Evolutionary conservation across 129 eudicot genomes (phyloP).

Genomic region (Oenanthe sinensis): DNA sequence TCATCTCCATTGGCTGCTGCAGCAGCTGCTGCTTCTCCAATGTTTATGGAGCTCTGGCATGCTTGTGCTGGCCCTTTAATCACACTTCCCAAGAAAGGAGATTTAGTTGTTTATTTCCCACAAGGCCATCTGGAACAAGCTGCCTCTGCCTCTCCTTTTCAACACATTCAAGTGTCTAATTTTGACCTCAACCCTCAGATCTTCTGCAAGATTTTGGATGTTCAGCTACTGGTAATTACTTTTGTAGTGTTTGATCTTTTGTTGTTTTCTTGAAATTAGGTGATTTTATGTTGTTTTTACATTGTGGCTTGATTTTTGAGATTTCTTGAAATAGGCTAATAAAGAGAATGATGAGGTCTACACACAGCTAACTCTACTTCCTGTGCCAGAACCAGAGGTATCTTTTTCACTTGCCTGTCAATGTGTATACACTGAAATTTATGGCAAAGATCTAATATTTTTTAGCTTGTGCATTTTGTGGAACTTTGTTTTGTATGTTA

Average conservation of each 20-base stretch:
- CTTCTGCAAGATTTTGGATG: slow-evolving; percentile 76
- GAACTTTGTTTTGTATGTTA: background rate
- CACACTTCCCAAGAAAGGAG: slow-evolving; percentile 64
- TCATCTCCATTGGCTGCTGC: slow-evolving; percentile 18
- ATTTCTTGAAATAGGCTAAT: slow-evolving; percentile 52
- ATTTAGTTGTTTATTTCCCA: slow-evolving; percentile 81
- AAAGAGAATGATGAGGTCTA: slow-evolving; percentile 92
- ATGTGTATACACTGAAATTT: background rate
- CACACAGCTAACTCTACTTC: slow-evolving; percentile 62
- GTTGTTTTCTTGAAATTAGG: background rate
- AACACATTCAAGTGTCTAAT: slow-evolving; percentile 61
- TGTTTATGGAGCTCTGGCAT: slow-evolving; percentile 79
- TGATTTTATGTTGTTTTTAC: slow-evolving; percentile 2
- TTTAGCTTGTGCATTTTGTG: background rate
- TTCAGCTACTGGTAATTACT: slow-evolving; percentile 64
- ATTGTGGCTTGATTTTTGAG: background rate
- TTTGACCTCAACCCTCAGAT: slow-evolving; percentile 76
- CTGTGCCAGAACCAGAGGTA: slow-evolving; percentile 55
- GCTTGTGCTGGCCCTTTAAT: slow-evolving; percentile 97
- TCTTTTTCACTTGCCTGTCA: slow-evolving; percentile 11
- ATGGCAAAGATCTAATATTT: background rate
- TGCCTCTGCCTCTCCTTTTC: slow-evolving; percentile 51
- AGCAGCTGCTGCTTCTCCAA: slow-evolving; percentile 21
- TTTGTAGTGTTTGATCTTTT: background rate
- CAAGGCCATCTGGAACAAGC: slow-evolving; percentile 86